These are phyloP conservation scores for Blumeria graminis DNA, from an alignment of 2,329 filamentous ascomycete genomes.

Conservation along the genomic window DNA sequence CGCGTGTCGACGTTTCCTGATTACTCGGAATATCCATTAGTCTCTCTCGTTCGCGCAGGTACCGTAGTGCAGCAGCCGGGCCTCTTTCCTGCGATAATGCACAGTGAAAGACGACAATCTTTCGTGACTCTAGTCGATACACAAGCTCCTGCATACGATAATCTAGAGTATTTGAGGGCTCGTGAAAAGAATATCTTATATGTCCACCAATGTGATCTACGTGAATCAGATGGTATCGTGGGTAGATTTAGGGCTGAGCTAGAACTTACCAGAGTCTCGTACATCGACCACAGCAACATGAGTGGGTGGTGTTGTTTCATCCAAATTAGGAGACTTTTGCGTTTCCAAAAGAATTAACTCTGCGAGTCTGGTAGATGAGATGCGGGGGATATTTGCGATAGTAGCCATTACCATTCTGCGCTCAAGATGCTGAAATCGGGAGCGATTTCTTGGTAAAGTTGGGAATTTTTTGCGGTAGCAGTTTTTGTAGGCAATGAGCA, in stretches of 20 bases:
- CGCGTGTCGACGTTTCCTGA: conserved; percentile 6
- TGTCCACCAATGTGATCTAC: conserved; percentile 77
- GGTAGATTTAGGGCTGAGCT: not conserved
- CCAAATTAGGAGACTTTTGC: conserved; percentile 7
- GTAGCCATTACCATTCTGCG: not conserved
- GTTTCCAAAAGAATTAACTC: conserved; percentile 10
- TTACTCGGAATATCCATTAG: conserved; percentile 12
- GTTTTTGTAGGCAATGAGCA: conserved; percentile 32
- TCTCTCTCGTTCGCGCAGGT: conserved; percentile 45
- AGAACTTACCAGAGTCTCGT: conserved; percentile 44
- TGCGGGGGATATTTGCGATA: conserved; percentile 11
- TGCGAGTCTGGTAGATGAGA: conserved; percentile 12
- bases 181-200: conserved; percentile 53
- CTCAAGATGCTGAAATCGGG: no score
- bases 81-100: conserved; percentile 77
- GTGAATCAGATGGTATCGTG: not conserved
- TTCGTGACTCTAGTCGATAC: conserved; percentile 48
- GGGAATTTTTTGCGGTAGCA: conserved; percentile 74
- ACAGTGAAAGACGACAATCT: conserved; percentile 85
- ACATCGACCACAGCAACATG: conserved; percentile 63
- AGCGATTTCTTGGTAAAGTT: conserved; percentile 24
- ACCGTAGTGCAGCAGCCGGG: conserved; percentile 59
- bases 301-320: conserved; percentile 6
- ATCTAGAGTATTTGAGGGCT: conserved; percentile 51
- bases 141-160: conserved; percentile 61